Percentiles rank a stretch among this genome's conserved stretches.
Evolutionary conservation across 2,329 filamentous ascomycete genomes (phyloP).

Genomic region (Aspergillaceae sp.): DNA sequence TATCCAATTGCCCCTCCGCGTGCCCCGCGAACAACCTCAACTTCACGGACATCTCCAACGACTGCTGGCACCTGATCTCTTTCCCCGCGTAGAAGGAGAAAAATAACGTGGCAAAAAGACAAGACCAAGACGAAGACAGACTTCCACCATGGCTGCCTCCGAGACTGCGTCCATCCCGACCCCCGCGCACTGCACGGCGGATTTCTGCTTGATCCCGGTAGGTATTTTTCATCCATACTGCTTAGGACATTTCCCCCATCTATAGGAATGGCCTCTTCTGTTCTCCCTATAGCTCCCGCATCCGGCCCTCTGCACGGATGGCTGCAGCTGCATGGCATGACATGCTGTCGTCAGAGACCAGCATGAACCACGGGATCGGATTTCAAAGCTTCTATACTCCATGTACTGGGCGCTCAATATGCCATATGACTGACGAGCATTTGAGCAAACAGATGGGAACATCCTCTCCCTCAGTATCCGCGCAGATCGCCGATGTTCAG

Average conservation of each 20-base stretch:
- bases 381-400: not conserved
- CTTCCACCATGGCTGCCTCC: not conserved
- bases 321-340: too few species aligned
- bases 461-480: constrained; percentile 62
- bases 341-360: too few species aligned
- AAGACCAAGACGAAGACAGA: not conserved
- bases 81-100: too few species aligned
- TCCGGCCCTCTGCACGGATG: too few species aligned
- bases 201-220: constrained; percentile 85
- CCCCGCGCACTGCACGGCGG: constrained; percentile 68
- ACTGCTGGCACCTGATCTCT: too few species aligned
- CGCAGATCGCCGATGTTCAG: constrained; percentile 83
- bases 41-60: too few species aligned
- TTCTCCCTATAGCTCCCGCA: too few species aligned
- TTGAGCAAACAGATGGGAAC: constrained; percentile 60
- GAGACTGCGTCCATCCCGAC: constrained; percentile 39
- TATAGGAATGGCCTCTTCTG: too few species aligned
- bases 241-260: not conserved
- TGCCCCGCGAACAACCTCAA: not conserved
- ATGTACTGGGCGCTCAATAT: not conserved
- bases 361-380: too few species aligned
- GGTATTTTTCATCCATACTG: constrained; percentile 19
- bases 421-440: not conserved
- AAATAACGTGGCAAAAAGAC: not conserved
- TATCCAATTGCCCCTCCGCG: too few species aligned